These are phyloP conservation scores for Chytriomyces sp. DNA, from an alignment of 192 early-diverging fungal species.

Conservation along the genomic window DNA sequence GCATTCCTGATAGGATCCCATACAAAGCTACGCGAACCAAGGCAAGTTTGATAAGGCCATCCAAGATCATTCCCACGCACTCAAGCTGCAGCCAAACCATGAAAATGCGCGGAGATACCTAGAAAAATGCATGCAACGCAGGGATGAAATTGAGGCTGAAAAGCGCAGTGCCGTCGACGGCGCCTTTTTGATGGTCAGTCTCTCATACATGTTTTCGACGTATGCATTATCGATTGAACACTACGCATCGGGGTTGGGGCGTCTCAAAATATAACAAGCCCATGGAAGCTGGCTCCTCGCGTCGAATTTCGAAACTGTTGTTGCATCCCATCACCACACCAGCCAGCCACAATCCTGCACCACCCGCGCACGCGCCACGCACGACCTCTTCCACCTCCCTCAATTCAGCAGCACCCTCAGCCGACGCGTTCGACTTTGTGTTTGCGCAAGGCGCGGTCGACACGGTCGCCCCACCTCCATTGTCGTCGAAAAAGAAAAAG, in stretches of 20 bases:
- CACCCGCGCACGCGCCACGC: neutral
- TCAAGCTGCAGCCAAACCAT: slow-evolving; percentile 15
- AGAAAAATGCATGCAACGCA: slow-evolving; percentile 26
- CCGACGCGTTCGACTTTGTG: slow-evolving; percentile 11
- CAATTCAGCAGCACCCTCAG: neutral
- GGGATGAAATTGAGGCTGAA: slow-evolving; percentile 25
- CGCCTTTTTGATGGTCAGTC: slow-evolving; percentile 16
- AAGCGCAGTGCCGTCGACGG: slow-evolving; percentile 18
- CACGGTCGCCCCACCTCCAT: slow-evolving; percentile 14
- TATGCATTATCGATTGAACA: neutral
- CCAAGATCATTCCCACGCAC: slow-evolving; percentile 6
- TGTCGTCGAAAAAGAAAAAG: slow-evolving; percentile 10
- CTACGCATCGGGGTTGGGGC: neutral
- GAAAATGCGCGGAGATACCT: slow-evolving; percentile 26
- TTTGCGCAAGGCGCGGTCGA: slow-evolving; percentile 22
- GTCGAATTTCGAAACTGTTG: neutral
- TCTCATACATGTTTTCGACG: neutral
- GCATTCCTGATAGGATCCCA: neutral
- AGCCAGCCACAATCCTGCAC: neutral
- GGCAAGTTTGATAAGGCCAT: slow-evolving; percentile 24
- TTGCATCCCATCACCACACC: neutral
- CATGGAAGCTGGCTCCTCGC: neutral
- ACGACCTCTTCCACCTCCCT: neutral
- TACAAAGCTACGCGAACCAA: slow-evolving; percentile 27
- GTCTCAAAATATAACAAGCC: neutral